Percentiles rank a stretch among this genome's conserved stretches.
These are phyloP conservation scores for Nakazawaea holstii DNA, from an alignment of 805 yeast genomes.

Conservation along the genomic window DNA sequence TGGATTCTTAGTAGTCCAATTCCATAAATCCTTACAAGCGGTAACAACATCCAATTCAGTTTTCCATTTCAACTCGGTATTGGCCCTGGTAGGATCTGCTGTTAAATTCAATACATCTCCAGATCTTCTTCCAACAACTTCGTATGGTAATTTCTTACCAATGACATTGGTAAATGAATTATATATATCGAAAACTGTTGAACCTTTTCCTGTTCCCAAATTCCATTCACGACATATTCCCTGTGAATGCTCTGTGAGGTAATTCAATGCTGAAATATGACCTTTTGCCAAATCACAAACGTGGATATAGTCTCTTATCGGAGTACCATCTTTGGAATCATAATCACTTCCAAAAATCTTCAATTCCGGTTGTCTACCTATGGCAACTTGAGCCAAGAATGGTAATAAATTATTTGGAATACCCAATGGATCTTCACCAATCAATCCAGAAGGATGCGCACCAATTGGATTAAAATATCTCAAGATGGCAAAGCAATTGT, in stretches of 20 bases:
- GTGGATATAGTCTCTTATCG: conserved; percentile 77
- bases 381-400: conserved; percentile 71
- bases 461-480: conserved; percentile 84
- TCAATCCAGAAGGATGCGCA: conserved; percentile 74
- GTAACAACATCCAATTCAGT: conserved; percentile 49
- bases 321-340: conserved; percentile 70
- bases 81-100: conserved; percentile 65
- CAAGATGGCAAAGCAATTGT: conserved; percentile 54
- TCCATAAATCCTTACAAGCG: conserved; percentile 74
- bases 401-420: conserved; percentile 75
- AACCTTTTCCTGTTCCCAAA: conserved; percentile 77
- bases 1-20: conserved; percentile 69
- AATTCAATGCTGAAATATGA: conserved; percentile 64
- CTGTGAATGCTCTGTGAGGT: conserved; percentile 32
- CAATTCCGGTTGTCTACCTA: conserved; percentile 61
- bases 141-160: conserved; percentile 59
- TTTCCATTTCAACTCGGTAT: conserved; percentile 58
- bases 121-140: conserved; percentile 59
- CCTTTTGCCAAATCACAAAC: conserved; percentile 78
- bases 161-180: conserved; percentile 60
- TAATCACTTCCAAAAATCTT: conserved; percentile 71
- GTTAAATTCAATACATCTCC: conserved; percentile 78
- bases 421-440: conserved; percentile 80
- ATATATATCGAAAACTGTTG: conserved; percentile 69
- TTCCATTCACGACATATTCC: conserved; percentile 77